Evolutionary conservation across 257 asterid genomes (phyloP).

Genomic region (Orobanche coerulescens): DNA sequence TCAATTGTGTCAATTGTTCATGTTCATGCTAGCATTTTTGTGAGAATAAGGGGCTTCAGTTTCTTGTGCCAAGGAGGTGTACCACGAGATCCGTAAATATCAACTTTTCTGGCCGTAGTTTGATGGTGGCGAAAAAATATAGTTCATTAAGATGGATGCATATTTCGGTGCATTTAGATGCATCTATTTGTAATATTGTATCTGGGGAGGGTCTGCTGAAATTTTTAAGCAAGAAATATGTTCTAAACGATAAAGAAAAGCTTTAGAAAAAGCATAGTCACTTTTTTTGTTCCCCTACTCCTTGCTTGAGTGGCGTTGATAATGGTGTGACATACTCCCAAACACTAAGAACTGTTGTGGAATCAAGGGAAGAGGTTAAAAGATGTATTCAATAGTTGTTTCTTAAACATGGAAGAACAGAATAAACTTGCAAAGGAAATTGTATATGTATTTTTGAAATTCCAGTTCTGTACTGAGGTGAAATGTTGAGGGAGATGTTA

Average conservation of each 20-base stretch:
- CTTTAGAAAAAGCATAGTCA: background rate
- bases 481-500: background rate
- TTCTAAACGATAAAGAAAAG: background rate
- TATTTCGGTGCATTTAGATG: background rate
- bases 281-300: background rate
- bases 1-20: background rate
- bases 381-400: background rate
- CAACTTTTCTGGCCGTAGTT: background rate
- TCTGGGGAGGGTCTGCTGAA: background rate
- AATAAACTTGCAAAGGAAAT: slow-evolving; percentile 2
- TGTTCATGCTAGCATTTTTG: background rate
- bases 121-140: background rate
- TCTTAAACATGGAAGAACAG: background rate
- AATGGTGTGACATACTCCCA: slow-evolving; percentile 1
- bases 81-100: background rate
- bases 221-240: background rate
- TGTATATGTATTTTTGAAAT: background rate
- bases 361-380: background rate
- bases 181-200: background rate
- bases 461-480: background rate
- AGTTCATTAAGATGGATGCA: background rate
- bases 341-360: background rate
- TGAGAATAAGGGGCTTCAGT: background rate
- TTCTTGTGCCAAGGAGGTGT: background rate
- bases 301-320: background rate